Conservation (phyloP, 768 basidiomycete genomes). For the Mycena kentingensis region DNA sequence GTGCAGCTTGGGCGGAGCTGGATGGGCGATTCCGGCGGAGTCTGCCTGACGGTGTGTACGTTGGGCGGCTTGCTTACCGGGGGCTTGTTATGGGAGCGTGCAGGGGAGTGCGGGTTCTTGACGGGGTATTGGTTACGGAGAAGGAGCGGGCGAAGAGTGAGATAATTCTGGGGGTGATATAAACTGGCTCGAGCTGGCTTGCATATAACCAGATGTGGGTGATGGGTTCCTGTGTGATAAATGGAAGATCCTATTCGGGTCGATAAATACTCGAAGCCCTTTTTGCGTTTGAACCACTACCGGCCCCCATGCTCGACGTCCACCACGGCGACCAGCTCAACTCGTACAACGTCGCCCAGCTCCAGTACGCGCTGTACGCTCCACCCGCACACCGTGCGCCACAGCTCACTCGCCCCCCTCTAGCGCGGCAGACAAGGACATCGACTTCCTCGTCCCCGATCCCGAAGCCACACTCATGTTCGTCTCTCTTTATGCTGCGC, state of each 20-base stretch:
- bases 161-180: slow-evolving; percentile 61
- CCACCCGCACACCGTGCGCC: slow-evolving; percentile 5
- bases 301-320: slow-evolving; percentile 54
- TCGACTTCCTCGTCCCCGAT: slow-evolving; percentile 20
- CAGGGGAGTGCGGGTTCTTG: slow-evolving; percentile 65
- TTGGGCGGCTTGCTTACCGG: slow-evolving; percentile 85
- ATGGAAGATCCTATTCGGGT: slow-evolving; percentile 25
- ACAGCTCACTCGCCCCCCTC: slow-evolving; percentile 3
- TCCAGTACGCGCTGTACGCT: slow-evolving; percentile 57
- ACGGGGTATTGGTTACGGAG: slow-evolving; percentile 80
- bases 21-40: slow-evolving; percentile 87
- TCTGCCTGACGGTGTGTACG: slow-evolving; percentile 86
- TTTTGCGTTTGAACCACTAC: slow-evolving; percentile 10
- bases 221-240: slow-evolving; percentile 12
- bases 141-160: slow-evolving; percentile 87
- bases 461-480: slow-evolving; percentile 46
- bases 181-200: slow-evolving; percentile 34
- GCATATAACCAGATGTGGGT: slow-evolving; percentile 3
- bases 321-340: slow-evolving; percentile 48
- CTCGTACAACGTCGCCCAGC: slow-evolving; percentile 63
- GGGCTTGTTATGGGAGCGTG: slow-evolving; percentile 85
- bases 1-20: slow-evolving; percentile 64
- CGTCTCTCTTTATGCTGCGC: slow-evolving; percentile 25
- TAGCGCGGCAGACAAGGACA: slow-evolving; percentile 21
- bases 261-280: slow-evolving; percentile 26